A percentile compares a stretch with the other conserved stretches of the same genome.
Evolutionary conservation across 352 stramenopile species (phyloP).

Genomic region (Phytophthora sp.): DNA sequence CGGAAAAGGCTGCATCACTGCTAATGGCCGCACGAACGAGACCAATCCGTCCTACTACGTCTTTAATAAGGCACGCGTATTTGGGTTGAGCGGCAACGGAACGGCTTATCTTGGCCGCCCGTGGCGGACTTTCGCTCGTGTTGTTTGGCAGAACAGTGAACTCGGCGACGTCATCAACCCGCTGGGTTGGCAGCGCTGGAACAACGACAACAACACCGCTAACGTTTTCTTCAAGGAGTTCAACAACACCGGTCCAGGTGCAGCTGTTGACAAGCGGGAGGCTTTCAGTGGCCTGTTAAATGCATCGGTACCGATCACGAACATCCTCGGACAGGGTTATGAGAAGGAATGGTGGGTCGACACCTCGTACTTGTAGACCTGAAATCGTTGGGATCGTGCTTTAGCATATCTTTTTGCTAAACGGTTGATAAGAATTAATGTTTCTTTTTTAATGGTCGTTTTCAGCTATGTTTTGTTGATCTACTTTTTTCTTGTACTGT

Average conservation of each 20-base stretch:
- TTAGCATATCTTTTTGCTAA: no score
- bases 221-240: constrained; percentile 17
- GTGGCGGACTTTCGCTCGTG: not conserved
- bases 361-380: constrained; percentile 5
- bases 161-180: no score
- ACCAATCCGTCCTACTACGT: constrained; percentile 9
- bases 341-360: constrained; percentile 9
- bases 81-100: not conserved
- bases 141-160: no score
- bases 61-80: constrained; percentile 16
- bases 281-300: constrained; percentile 8
- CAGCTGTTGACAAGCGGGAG: constrained; percentile 7
- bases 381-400: no score
- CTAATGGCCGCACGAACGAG: constrained; percentile 6
- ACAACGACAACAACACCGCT: constrained; percentile 2
- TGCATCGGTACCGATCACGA: not conserved
- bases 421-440: no score
- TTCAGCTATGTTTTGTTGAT: no score
- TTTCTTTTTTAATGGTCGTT: no score
- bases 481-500: no score
- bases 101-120: constrained; percentile 8
- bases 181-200: constrained; percentile 8
- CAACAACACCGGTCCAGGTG: constrained; percentile 15
- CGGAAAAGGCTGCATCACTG: no score
- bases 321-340: constrained; percentile 11